Evolutionary conservation across 1,139 yeast species (phyloP), one percentile per base, ranked within the genome.

Genomic region (Yarrowia galli): DNA sequence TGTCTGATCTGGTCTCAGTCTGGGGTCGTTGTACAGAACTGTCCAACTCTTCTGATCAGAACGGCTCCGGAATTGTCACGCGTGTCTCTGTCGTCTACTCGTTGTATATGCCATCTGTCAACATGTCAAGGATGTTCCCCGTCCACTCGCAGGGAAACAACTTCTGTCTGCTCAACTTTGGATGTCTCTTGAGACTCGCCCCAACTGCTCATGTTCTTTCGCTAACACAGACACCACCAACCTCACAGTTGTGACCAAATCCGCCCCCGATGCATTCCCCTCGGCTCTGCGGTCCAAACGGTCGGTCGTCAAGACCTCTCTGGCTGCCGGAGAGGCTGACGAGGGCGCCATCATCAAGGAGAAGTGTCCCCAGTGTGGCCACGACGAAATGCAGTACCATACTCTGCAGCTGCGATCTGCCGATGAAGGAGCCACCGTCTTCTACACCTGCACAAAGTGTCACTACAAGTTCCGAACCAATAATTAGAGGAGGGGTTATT

Each of bases 341-440:
- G 98, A 92, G 71, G 98, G 98, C 72, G 98, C 98, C 48, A 89
- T 96, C 25, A 95, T 95, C 77, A 90, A 92, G 78, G 99, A 95
- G 78, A 92, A 90, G 76, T 95, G 99, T 83, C 98, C 98, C 25
- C 88, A 92, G 79, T 95, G 99, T 86, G 98, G 97, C 66, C 86
- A 93, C 79, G 98, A 95, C 75, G 98, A 95, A 79, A 96, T 96
- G 99, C 95, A 89, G 77, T 95, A 95, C 79, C 98, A 95, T 77
- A 95, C 99, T 12, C 83, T 95, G 74, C 99, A 95, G 80, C 85
- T 95, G 74, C 87, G 99, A 81, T 91, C 97, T 67, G 99, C 99
- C 2, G 99, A 95, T 84, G 99, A 95, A 84, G 99, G 99, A 83
- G 82, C 81, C 56, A 78, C 82, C 40, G 77, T 75, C 25, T 96